These are phyloP conservation scores for Colletotrichum destructivum DNA, from an alignment of 2,329 filamentous ascomycete species.

Conservation along the genomic window DNA sequence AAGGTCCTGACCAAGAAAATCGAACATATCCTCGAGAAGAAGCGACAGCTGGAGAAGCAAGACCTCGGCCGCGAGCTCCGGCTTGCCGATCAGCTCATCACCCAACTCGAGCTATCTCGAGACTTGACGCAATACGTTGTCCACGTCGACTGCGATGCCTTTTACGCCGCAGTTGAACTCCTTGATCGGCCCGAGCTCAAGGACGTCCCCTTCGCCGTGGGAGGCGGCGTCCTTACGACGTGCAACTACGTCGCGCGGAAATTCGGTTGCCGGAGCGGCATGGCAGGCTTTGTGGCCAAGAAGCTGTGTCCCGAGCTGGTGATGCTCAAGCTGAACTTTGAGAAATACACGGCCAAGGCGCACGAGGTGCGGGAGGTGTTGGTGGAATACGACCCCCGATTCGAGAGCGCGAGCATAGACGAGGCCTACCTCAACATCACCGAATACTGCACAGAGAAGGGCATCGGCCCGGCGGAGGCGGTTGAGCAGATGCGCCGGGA, in stretches of 20 bases:
- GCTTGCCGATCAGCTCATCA: slow-evolving; percentile 84
- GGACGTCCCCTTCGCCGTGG: slow-evolving; percentile 91
- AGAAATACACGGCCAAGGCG: slow-evolving; percentile 93
- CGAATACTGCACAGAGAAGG: slow-evolving; percentile 80
- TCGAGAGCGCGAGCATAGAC: slow-evolving; percentile 94
- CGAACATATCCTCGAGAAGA: slow-evolving; percentile 81
- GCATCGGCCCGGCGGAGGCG: slow-evolving; percentile 78
- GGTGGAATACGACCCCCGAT: slow-evolving; percentile 88
- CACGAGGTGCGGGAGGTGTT: slow-evolving; percentile 88
- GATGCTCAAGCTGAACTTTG: slow-evolving; percentile 86
- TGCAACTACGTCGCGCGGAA: slow-evolving; percentile 92
- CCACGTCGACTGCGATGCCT: slow-evolving; percentile 97
- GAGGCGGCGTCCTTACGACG: slow-evolving; percentile 75
- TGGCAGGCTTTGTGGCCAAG: slow-evolving; percentile 96
- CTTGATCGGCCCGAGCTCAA: slow-evolving; percentile 87
- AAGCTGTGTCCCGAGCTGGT: slow-evolving; percentile 92
- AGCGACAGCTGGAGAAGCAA: slow-evolving; percentile 80
- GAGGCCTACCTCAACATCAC: slow-evolving; percentile 98
- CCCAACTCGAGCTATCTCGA: slow-evolving; percentile 82
- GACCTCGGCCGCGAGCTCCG: slow-evolving; percentile 82
- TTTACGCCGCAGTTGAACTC: slow-evolving; percentile 95
- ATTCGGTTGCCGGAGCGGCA: slow-evolving; percentile 92
- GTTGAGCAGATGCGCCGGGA: slow-evolving; percentile 85
- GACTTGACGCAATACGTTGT: slow-evolving; percentile 90
- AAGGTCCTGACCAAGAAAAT: slow-evolving; percentile 89